These are phyloP conservation scores for Pulveroboletus ravenelii DNA, from an alignment of 768 basidiomycete species.

Conservation along the genomic window DNA sequence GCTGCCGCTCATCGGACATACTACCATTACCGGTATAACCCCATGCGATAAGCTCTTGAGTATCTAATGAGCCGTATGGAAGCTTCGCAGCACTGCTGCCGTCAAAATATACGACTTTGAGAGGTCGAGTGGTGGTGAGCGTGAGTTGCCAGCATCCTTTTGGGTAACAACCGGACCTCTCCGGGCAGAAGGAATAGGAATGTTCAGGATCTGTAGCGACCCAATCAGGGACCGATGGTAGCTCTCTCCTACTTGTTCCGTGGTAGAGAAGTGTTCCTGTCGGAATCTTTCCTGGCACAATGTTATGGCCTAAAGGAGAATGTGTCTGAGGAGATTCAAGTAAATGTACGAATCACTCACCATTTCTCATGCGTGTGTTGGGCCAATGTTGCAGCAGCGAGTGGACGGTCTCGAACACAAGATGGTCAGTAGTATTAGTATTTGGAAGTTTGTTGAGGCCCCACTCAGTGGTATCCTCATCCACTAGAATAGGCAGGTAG, in stretches of 20 bases:
- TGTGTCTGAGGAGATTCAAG: conserved; percentile 15
- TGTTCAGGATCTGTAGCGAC: conserved; percentile 34
- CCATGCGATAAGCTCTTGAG: conserved; percentile 28
- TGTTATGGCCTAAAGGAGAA: conserved; percentile 16
- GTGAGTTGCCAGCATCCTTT: conserved; percentile 17
- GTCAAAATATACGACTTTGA: conserved; percentile 50
- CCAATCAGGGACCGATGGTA: conserved; percentile 33
- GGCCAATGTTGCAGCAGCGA: too few relatives aligned
- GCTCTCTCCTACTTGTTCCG: conserved; percentile 13
- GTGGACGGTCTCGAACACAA: conserved; percentile 4
- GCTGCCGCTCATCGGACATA: conserved; percentile 30
- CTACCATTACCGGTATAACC: conserved; percentile 24
- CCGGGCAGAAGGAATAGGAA: conserved; percentile 36
- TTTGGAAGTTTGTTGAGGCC: conserved; percentile 19
- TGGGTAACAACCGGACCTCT: background rate
- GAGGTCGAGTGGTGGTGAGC: conserved; percentile 22
- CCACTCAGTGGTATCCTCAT: conserved; percentile 13
- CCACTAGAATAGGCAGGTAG: background rate
- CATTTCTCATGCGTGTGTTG: conserved; percentile 26
- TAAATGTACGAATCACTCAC: conserved; percentile 18
- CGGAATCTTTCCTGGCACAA: conserved; percentile 32
- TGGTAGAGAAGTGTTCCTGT: conserved; percentile 37
- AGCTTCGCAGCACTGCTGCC: conserved; percentile 46
- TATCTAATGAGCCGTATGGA: conserved; percentile 38
- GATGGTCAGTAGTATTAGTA: conserved; percentile 23